phyloP scores from a whole-genome alignment of 371 early-diverging fungal genomes.

The Actinomucor elegans region DNA sequence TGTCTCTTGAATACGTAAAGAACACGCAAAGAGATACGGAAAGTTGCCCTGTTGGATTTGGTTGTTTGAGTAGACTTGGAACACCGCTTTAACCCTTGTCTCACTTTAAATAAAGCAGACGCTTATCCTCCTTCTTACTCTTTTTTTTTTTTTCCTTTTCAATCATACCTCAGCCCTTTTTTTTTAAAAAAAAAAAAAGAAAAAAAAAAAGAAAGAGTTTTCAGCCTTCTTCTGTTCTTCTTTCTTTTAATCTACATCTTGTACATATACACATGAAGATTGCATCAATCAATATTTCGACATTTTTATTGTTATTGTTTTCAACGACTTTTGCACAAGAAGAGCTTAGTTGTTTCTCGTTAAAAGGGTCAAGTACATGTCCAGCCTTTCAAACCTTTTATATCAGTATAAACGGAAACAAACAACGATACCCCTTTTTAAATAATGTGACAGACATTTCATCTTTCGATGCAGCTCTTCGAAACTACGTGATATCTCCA shows the following conservation, averaged over 20 bases:
- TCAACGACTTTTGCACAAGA: background rate
- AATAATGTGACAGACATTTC: constrained; percentile 26
- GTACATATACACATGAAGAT: background rate
- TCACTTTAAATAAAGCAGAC: background rate
- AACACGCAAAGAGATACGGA: too few species aligned
- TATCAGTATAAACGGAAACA: constrained; percentile 27
- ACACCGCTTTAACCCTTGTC: constrained; percentile 2
- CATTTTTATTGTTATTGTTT: constrained; percentile 6
- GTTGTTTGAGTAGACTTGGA: too few species aligned
- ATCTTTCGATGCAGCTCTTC: constrained; percentile 38
- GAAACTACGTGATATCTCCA: constrained; percentile 25
- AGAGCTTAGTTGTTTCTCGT: constrained; percentile 25
- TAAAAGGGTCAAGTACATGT: constrained; percentile 40
- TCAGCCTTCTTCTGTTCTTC: too few species aligned
- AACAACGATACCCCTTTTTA: constrained; percentile 25
- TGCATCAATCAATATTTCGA: background rate
- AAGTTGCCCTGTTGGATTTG: too few species aligned
- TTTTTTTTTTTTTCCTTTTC: constrained; percentile 1
- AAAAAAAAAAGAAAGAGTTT: too few species aligned
- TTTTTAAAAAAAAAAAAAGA: background rate
- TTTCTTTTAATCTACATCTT: background rate
- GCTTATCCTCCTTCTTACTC: background rate
- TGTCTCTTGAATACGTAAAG: too few species aligned
- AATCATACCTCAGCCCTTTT: background rate
- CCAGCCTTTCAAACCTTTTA: constrained; percentile 41